Percentiles rank a stretch among this genome's conserved stretches.
phyloP scores from a whole-genome alignment of 805 yeast species.

The Wickerhamomyces xylosicus region DNA sequence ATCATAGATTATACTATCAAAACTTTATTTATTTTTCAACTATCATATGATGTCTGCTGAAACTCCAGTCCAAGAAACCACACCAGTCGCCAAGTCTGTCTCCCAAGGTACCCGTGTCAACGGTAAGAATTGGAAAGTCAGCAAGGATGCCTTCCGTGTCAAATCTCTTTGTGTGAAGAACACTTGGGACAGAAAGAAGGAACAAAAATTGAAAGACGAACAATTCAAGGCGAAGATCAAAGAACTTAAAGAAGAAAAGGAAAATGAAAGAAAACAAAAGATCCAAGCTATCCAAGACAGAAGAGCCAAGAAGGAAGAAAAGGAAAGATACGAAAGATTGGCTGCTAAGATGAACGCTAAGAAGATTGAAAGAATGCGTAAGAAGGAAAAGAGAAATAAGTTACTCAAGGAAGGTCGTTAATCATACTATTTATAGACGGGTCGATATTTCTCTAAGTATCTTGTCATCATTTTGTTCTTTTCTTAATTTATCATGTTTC shows the following conservation, averaged over 20 bases:
- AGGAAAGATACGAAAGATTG: conserved; percentile 74
- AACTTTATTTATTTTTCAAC: too few relatives aligned
- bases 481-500: conserved; percentile 1
- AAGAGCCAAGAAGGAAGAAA: conserved; percentile 75
- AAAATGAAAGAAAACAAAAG: conserved; percentile 40
- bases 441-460: background rate
- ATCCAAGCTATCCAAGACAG: conserved; percentile 57
- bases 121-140: conserved; percentile 61
- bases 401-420: conserved; percentile 75
- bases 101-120: background rate
- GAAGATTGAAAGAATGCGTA: conserved; percentile 81
- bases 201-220: conserved; percentile 53
- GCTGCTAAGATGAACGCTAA: conserved; percentile 87
- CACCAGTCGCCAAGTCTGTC: too few relatives aligned
- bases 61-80: too few relatives aligned
- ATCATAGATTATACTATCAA: too few relatives aligned
- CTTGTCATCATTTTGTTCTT: conserved; percentile 1
- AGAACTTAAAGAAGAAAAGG: conserved; percentile 73
- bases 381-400: conserved; percentile 92
- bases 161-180: conserved; percentile 43
- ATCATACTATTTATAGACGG: too few relatives aligned
- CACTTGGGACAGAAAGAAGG: conserved; percentile 58
- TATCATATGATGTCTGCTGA: too few relatives aligned
- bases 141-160: conserved; percentile 37
- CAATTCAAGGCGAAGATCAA: conserved; percentile 60